A percentile compares a stretch with the other conserved stretches of the same genome.
Evolutionary conservation across 2,329 filamentous ascomycete genomes (phyloP).

Genomic region (Fusarium equiseti): DNA sequence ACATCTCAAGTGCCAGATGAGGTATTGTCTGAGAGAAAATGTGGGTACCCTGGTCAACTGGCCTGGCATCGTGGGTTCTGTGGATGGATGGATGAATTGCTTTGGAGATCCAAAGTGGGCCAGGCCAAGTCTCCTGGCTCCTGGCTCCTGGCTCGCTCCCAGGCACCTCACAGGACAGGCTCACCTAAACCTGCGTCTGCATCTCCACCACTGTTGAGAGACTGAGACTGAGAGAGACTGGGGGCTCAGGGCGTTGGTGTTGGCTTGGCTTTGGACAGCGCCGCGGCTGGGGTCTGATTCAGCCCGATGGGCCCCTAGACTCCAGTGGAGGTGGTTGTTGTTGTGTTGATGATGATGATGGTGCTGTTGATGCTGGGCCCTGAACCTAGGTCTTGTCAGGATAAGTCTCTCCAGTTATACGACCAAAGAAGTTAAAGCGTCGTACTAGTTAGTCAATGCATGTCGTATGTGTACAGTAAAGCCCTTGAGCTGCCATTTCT

Average conservation of each 20-base stretch:
- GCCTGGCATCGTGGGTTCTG: background rate
- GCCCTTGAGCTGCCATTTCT: slow-evolving; percentile 5
- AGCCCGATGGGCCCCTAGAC: slow-evolving; percentile 32
- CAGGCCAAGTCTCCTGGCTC: slow-evolving; percentile 10
- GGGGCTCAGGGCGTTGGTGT: slow-evolving; percentile 14
- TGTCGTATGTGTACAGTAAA: too few relatives aligned
- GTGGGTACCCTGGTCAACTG: slow-evolving; percentile 3
- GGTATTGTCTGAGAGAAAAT: slow-evolving; percentile 27
- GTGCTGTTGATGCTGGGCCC: background rate
- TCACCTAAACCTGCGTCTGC: slow-evolving; percentile 1
- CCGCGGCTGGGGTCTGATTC: slow-evolving; percentile 38
- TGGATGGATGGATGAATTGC: slow-evolving; percentile 1
- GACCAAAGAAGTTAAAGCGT: slow-evolving; percentile 26
- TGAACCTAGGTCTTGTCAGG: background rate
- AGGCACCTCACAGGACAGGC: background rate
- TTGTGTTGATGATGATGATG: background rate
- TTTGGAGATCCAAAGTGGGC: slow-evolving; percentile 33
- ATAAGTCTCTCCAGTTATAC: background rate
- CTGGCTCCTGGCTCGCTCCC: slow-evolving; percentile 2
- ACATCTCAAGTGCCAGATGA: slow-evolving; percentile 24
- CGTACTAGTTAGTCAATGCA: background rate
- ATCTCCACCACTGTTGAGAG: slow-evolving; percentile 5
- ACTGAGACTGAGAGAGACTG: slow-evolving; percentile 1
- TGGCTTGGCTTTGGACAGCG: slow-evolving; percentile 37
- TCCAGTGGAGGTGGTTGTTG: slow-evolving; percentile 17